Evolutionary conservation across 2,329 filamentous ascomycete species (phyloP).

Genomic region (Aschersonia sp.): DNA sequence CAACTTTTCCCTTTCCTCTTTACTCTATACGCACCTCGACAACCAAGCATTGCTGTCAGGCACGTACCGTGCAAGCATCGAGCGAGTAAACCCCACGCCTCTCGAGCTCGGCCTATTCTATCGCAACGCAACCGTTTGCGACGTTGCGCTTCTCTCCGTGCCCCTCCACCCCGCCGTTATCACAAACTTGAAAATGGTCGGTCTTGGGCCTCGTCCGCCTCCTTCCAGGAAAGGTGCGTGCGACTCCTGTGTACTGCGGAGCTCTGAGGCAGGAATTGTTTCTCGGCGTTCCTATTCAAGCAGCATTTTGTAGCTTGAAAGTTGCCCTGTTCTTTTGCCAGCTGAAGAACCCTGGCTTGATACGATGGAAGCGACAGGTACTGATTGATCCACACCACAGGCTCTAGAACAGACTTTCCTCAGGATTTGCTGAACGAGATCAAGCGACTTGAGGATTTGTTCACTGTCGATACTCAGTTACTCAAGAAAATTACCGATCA

Average conservation of each 20-base stretch:
- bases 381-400: slow-evolving; percentile 27
- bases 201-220: slow-evolving; percentile 33
- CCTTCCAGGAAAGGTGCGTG: slow-evolving; percentile 52
- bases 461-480: slow-evolving; percentile 63
- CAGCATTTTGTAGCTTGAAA: neutral
- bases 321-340: neutral
- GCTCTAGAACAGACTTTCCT: slow-evolving; percentile 82
- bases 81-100: slow-evolving; percentile 1
- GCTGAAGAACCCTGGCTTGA: neutral
- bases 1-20: neutral
- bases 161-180: slow-evolving; percentile 21
- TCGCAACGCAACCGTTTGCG: slow-evolving; percentile 1
- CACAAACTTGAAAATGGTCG: slow-evolving; percentile 28
- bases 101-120: neutral
- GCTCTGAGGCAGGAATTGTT: too few species aligned
- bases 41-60: neutral
- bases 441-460: slow-evolving; percentile 66
- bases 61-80: neutral
- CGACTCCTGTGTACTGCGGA: neutral
- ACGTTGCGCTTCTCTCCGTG: slow-evolving; percentile 11
- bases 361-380: neutral
- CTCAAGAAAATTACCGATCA: slow-evolving; percentile 84
- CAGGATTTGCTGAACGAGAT: slow-evolving; percentile 71
- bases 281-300: too few species aligned
- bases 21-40: too few species aligned